A percentile compares a stretch with the other conserved stretches of the same genome.
Evolutionary conservation across 2,329 filamentous ascomycete genomes (phyloP).

Genomic region (Aureobasidium lini): DNA sequence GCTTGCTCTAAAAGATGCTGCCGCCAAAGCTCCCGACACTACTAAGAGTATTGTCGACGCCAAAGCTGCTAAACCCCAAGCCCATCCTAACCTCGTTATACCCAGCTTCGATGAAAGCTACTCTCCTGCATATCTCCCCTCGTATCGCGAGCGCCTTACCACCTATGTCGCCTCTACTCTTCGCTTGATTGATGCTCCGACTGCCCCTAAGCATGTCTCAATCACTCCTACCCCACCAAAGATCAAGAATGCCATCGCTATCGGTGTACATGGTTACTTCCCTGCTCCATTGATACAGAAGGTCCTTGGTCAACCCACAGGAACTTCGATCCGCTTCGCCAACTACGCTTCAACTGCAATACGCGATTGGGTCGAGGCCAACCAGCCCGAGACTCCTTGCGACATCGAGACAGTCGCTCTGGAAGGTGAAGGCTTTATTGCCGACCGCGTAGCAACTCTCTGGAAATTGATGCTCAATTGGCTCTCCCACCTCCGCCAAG

Average conservation of each 20-base stretch:
- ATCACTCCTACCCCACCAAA: conserved; percentile 56
- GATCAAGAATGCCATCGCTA: conserved; percentile 80
- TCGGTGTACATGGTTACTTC: conserved; percentile 91
- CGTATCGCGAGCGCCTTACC: conserved; percentile 34
- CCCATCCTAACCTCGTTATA: conserved; percentile 54
- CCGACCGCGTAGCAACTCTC: conserved; percentile 79
- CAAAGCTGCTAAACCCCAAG: conserved; percentile 2
- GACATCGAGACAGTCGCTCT: conserved; percentile 91
- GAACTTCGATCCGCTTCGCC: conserved; percentile 88
- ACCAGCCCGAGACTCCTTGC: conserved; percentile 53
- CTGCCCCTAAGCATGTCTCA: conserved; percentile 60
- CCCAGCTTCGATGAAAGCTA: conserved; percentile 66
- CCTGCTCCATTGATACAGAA: conserved; percentile 80
- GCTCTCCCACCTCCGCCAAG: conserved; percentile 80
- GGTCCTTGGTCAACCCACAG: conserved; percentile 88
- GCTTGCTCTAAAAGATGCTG: background rate
- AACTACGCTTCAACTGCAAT: conserved; percentile 80
- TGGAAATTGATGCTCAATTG: conserved; percentile 94
- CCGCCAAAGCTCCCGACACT: background rate
- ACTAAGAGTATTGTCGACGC: background rate
- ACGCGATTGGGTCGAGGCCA: conserved; percentile 67
- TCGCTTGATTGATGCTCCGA: conserved; percentile 27
- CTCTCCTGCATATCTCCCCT: conserved; percentile 36
- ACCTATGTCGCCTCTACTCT: conserved; percentile 31
- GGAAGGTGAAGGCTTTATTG: conserved; percentile 89